Evolutionary conservation across 768 basidiomycete genomes (phyloP), one percentile per base, ranked within the genome.

Genomic region (Dendrothele bispora): DNA sequence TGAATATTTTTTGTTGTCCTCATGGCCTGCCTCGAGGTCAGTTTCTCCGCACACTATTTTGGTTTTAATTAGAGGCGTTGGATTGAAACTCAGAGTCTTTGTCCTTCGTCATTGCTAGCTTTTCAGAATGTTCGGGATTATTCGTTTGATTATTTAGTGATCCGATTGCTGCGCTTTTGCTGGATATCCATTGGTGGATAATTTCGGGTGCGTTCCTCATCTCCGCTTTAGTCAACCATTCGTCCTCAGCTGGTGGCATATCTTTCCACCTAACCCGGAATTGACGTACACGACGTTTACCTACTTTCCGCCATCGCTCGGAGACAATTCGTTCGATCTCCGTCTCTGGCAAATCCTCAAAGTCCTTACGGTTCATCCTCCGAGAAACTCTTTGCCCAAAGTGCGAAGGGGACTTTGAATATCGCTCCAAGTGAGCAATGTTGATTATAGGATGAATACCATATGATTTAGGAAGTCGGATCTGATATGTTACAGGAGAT

Each of bases 401-500:
- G 11, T 39, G 15, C 10, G 24, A 24, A 12, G 46, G 28, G 2
- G 51, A 52, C 0, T 51, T 34, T 1, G 11, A 17, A 43, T 67
- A 65, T 21, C 51, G 55, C 8, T 51, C 40, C 0, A 67, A 43
- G 28, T 65, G 64, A 0, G 38, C 18, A 1, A 62, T 21, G 28
- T 65, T 62, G 27, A 67, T 49, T 0, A 65, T 50, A 0, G 59
- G 56, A 20, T 59, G 57, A 53, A 59, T 60, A 1, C 57, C 59
- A 32, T 61, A 66, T 2, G 50, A 46, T 38, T 56, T 53, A 2
- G 58, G 55, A 1, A 65, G 54, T 0, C 54, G 51, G 1, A 65
- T 30, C 2, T 55, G 50, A 35, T 60, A 65, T 4, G 60, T 59
- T 0, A 56, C 12, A 0, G 56, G 56, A 25, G 58, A 60, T 2